phyloP scores from a whole-genome alignment of 2,329 filamentous ascomycete species.

The Phialophora expanda region DNA sequence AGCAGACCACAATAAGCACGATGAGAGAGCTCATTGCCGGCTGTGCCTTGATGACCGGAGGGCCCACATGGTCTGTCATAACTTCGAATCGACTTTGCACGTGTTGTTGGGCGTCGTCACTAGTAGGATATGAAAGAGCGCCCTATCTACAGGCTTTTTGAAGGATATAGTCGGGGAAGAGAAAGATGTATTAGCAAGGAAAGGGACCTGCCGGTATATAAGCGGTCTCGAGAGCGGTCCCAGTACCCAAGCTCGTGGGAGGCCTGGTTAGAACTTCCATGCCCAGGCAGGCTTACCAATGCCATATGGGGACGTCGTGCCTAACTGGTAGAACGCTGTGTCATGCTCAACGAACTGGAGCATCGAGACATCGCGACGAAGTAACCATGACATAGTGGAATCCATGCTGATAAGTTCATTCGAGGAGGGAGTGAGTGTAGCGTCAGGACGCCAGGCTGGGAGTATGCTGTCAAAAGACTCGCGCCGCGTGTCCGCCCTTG shows the following conservation, averaged over 20 bases:
- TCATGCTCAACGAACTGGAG: background rate
- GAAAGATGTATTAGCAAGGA: background rate
- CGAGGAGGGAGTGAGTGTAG: background rate
- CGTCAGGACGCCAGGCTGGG: background rate
- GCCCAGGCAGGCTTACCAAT: background rate
- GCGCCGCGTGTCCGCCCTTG: background rate
- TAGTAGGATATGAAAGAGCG: background rate
- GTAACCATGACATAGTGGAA: background rate
- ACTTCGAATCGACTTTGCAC: background rate
- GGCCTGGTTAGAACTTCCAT: background rate
- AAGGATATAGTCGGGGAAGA: background rate
- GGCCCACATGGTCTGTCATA: background rate
- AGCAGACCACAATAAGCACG: background rate
- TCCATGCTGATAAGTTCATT: background rate
- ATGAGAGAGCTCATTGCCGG: background rate
- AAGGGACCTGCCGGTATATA: background rate
- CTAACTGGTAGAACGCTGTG: background rate
- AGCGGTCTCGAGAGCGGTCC: background rate
- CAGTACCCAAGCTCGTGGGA: background rate
- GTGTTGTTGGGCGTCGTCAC: background rate
- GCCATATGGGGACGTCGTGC: background rate
- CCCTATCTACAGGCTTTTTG: background rate
- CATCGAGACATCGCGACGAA: background rate
- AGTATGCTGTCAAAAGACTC: background rate
- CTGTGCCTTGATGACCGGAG: background rate